Evolutionary conservation across 768 basidiomycete genomes (phyloP).

Genomic region (Hypholoma fasciculare): DNA sequence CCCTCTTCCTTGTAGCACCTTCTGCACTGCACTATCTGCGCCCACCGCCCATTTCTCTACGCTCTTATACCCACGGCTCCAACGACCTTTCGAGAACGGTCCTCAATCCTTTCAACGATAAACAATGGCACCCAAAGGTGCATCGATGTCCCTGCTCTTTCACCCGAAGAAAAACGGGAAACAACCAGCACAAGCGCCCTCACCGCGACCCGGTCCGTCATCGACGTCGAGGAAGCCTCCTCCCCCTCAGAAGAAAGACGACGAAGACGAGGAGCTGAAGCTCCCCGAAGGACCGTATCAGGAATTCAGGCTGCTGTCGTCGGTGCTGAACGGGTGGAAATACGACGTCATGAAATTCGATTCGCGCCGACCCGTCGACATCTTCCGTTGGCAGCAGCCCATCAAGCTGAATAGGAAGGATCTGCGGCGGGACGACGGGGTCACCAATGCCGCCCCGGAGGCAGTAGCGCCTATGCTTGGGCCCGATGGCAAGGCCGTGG

Average conservation of each 20-base stretch:
- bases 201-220: constrained; percentile 39
- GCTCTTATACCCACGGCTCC: neutral
- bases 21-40: neutral
- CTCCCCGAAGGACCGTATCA: constrained; percentile 69
- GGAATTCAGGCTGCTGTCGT: constrained; percentile 80
- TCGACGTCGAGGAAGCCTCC: constrained; percentile 40
- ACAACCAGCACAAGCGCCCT: constrained; percentile 32
- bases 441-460: constrained; percentile 36
- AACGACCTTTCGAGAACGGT: neutral
- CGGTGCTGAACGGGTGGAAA: constrained; percentile 82
- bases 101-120: neutral
- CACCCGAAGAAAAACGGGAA: constrained; percentile 65
- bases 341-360: constrained; percentile 94
- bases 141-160: constrained; percentile 51
- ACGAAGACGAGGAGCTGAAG: constrained; percentile 52
- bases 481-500: constrained; percentile 80
- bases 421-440: constrained; percentile 49
- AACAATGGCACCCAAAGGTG: constrained; percentile 43
- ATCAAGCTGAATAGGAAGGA: constrained; percentile 91
- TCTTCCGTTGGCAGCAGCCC: constrained; percentile 67
- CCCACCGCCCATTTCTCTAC: neutral
- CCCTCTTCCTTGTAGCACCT: neutral
- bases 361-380: constrained; percentile 69
- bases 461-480: constrained; percentile 78
- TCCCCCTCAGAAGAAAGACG: constrained; percentile 16